Percentiles rank a stretch among this genome's conserved stretches.
These are phyloP conservation scores for Usnea hakonensis DNA, from an alignment of 495 filamentous ascomycete genomes.

Conservation along the genomic window DNA sequence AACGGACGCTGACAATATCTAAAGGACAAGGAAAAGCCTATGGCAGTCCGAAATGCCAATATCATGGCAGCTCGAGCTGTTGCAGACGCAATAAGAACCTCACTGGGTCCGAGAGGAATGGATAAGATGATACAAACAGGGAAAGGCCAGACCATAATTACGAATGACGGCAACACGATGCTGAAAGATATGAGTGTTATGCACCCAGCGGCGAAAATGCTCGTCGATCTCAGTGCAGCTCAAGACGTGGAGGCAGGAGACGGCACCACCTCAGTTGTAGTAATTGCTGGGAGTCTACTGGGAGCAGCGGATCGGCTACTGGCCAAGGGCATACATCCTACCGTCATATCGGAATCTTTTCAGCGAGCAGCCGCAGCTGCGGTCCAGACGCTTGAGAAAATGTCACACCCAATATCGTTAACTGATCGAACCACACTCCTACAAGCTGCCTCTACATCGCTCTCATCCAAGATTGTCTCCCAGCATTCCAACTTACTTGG, in stretches of 20 bases:
- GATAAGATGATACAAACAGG: constrained; percentile 99
- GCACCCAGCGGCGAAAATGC: constrained; percentile 98
- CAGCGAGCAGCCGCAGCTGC: constrained; percentile 84
- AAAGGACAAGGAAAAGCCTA: constrained; percentile 97
- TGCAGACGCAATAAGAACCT: constrained; percentile 91
- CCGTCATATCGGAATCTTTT: constrained; percentile 95
- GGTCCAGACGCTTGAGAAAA: constrained; percentile 83
- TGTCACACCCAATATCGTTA: constrained; percentile 90
- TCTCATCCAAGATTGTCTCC: constrained; percentile 97
- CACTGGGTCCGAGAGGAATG: constrained; percentile 72
- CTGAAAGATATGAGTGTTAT: constrained; percentile 96
- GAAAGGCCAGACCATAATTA: constrained; percentile 96
- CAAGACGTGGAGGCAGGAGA: constrained; percentile 98
- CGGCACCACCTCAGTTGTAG: constrained; percentile 96
- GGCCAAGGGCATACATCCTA: constrained; percentile 85
- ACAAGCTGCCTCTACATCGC: constrained; percentile 92
- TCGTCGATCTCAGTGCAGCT: constrained; percentile 91
- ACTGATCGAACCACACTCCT: constrained; percentile 82
- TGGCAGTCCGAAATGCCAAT: constrained; percentile 89
- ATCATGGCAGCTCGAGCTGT: constrained; percentile 97
- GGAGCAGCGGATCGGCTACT: constrained; percentile 88
- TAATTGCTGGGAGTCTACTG: constrained; percentile 89
- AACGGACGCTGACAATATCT: constrained; percentile 40
- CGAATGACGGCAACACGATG: constrained; percentile 99
- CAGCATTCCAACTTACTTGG: constrained; percentile 89